Conservation (phyloP, 352 stramenopile species). For the Globisporangium paroecandrum region DNA sequence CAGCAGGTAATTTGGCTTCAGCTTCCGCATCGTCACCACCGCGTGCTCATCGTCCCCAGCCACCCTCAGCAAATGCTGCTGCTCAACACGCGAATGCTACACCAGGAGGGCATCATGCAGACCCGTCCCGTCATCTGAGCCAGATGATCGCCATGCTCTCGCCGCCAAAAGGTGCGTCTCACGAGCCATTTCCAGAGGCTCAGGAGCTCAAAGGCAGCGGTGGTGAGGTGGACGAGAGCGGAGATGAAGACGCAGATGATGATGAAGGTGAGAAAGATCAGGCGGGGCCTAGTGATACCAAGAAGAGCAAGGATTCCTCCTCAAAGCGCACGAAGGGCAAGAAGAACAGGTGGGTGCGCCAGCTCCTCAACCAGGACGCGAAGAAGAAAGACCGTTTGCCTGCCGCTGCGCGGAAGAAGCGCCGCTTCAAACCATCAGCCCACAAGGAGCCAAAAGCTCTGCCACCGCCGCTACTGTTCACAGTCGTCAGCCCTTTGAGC, state of each 20-base stretch:
- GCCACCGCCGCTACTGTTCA: conserved; percentile 27
- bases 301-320: not conserved
- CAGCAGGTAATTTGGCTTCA: not conserved
- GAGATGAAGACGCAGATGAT: not conserved
- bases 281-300: not conserved
- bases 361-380: conserved; percentile 13
- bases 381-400: conserved; percentile 10
- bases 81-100: not conserved
- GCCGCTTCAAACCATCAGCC: not conserved
- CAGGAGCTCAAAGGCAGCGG: not conserved
- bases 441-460: not conserved
- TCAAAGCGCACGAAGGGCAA: not conserved
- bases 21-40: not conserved
- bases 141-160: conserved; percentile 4
- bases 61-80: not conserved
- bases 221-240: not conserved
- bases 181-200: not conserved
- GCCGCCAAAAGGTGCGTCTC: not conserved
- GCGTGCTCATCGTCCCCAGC: not conserved
- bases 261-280: not conserved
- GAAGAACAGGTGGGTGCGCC: conserved; percentile 12
- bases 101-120: not conserved
- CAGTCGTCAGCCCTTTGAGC: conserved; percentile 17
- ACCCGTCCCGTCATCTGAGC: not conserved
- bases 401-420: not conserved